These are phyloP conservation scores for Exophiala spinifera DNA, from an alignment of 2,329 filamentous ascomycete genomes.

Conservation along the genomic window DNA sequence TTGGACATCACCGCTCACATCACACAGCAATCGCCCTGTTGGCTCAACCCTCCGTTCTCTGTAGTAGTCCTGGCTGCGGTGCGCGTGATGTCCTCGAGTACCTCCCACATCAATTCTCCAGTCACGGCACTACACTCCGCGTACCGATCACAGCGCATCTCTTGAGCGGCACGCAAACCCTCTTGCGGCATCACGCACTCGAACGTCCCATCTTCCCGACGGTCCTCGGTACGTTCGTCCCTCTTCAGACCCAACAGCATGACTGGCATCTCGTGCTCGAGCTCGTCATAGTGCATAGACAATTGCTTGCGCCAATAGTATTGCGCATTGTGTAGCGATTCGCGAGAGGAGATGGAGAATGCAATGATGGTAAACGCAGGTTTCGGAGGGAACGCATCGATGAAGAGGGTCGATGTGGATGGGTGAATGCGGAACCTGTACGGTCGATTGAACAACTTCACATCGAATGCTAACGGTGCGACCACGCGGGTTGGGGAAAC, in stretches of 20 bases:
- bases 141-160: constrained; percentile 60
- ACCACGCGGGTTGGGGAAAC: constrained; percentile 33
- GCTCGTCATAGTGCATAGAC: constrained; percentile 48
- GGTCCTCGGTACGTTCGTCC: constrained; percentile 38
- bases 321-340: constrained; percentile 48
- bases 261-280: constrained; percentile 50
- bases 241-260: constrained; percentile 59
- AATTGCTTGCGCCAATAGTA: constrained; percentile 45
- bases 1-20: constrained; percentile 33
- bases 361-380: constrained; percentile 58
- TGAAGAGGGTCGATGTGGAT: constrained; percentile 57
- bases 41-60: constrained; percentile 49
- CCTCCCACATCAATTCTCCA: constrained; percentile 58
- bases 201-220: constrained; percentile 27
- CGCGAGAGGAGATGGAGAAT: constrained; percentile 56
- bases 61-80: constrained; percentile 59
- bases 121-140: constrained; percentile 62
- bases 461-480: constrained; percentile 57
- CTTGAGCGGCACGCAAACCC: constrained; percentile 58
- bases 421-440: constrained; percentile 55
- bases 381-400: constrained; percentile 53
- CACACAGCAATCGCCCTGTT: constrained; percentile 40
- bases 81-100: constrained; percentile 59
- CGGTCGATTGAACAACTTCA: constrained; percentile 49
- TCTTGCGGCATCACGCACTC: constrained; percentile 38